Percentiles rank a stretch among this genome's conserved stretches.
These are phyloP conservation scores for Saccharomycopsis babjevae DNA, from an alignment of 805 yeast species.

Conservation along the genomic window DNA sequence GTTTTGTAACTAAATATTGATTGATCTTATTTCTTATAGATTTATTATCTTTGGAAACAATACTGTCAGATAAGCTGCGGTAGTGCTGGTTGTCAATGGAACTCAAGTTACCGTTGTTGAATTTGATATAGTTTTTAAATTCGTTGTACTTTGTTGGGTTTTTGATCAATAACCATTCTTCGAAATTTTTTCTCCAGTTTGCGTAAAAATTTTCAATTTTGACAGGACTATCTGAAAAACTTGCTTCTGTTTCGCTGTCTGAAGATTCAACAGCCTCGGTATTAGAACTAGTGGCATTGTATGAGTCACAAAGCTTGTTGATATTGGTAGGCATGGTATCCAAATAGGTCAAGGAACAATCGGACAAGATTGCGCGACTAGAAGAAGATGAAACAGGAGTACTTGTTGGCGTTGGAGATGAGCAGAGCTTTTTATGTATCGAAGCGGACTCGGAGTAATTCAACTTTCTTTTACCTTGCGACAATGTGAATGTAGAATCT, in stretches of 20 bases:
- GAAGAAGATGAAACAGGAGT: not conserved
- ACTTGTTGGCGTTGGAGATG: not conserved
- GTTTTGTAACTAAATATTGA: slow-evolving; percentile 18
- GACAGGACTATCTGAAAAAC: not conserved
- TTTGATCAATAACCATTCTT: slow-evolving; percentile 32
- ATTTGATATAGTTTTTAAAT: slow-evolving; percentile 29
- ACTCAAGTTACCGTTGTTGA: slow-evolving; percentile 16
- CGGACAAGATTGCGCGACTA: slow-evolving; percentile 3
- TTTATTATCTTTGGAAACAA: not conserved
- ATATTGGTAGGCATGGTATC: slow-evolving; percentile 16
- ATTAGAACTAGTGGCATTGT: slow-evolving; percentile 22
- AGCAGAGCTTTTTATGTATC: not conserved
- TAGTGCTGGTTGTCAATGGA: not conserved
- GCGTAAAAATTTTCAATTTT: slow-evolving; percentile 28
- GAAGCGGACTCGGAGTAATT: not conserved
- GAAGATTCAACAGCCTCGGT: slow-evolving; percentile 6
- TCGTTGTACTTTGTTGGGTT: slow-evolving; percentile 31
- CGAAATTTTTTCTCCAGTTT: slow-evolving; percentile 36
- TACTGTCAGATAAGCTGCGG: slow-evolving; percentile 10
- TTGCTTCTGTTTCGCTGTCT: not conserved
- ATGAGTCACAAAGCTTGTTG: slow-evolving; percentile 6
- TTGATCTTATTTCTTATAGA: slow-evolving; percentile 19
- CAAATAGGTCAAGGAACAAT: slow-evolving; percentile 20
- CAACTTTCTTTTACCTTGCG: not conserved
- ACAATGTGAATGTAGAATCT: not conserved